These are phyloP conservation scores for Diaporthe sp. DNA, from an alignment of 2,329 filamentous ascomycete species.

Conservation along the genomic window DNA sequence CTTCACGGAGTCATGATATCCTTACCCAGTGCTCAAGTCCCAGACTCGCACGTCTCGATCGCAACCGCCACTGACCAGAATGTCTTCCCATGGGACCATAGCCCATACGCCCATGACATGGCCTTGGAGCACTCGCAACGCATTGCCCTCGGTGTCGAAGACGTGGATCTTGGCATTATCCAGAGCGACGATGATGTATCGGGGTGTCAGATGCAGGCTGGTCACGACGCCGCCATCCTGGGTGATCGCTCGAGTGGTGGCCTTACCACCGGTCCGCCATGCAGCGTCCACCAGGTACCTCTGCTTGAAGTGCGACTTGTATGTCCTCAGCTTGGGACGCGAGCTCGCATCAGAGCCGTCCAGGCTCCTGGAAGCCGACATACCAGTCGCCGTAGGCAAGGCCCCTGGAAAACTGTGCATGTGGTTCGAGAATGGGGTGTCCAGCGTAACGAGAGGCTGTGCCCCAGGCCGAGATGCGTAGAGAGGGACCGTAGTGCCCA, in stretches of 20 bases:
- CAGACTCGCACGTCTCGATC: constrained; percentile 97
- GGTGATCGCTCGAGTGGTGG: constrained; percentile 88
- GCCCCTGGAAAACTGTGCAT: constrained; percentile 60
- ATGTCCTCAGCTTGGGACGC: constrained; percentile 81
- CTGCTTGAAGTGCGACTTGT: constrained; percentile 98
- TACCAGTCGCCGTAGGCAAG: constrained; percentile 53
- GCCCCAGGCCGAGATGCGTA: constrained; percentile 50
- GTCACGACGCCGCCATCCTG: constrained; percentile 98
- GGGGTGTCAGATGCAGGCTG: constrained; percentile 91
- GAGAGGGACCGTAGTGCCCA: constrained; percentile 53
- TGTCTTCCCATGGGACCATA: constrained; percentile 98
- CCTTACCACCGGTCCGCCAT: constrained; percentile 92
- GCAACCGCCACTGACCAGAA: constrained; percentile 94
- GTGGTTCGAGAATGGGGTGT: constrained; percentile 51
- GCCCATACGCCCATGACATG: constrained; percentile 99
- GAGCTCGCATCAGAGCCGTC: constrained; percentile 62
- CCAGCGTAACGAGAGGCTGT: constrained; percentile 53
- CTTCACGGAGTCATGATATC: neutral
- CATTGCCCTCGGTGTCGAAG: constrained; percentile 91
- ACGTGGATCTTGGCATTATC: constrained; percentile 99
- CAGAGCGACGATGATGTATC: constrained; percentile 97
- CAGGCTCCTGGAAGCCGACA: constrained; percentile 65
- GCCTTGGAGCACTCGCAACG: constrained; percentile 89
- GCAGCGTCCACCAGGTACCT: constrained; percentile 97
- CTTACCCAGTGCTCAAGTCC: constrained; percentile 93